These are phyloP conservation scores for Suhomyces bolitotheri DNA, from an alignment of 1,139 yeast genomes.

Conservation along the genomic window DNA sequence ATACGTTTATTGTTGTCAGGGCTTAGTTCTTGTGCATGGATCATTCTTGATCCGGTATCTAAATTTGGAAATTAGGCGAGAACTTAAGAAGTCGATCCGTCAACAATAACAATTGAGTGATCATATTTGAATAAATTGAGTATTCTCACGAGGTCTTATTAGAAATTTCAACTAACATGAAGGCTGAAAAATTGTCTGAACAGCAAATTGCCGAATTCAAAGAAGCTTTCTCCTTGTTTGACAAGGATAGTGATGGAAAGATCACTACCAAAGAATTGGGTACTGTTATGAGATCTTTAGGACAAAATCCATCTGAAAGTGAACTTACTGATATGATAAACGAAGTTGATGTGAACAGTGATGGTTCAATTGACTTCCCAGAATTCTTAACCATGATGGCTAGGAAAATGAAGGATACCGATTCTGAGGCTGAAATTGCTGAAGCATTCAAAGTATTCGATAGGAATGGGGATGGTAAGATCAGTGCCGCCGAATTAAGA, in stretches of 20 bases:
- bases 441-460: conserved; percentile 97
- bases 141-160: no score
- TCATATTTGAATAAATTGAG: no score
- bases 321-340: conserved; percentile 95
- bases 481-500: conserved; percentile 93
- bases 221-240: conserved; percentile 95
- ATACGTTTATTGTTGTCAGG: no score
- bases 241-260: conserved; percentile 93
- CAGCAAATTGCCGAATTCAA: conserved; percentile 96
- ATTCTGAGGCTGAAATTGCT: conserved; percentile 92
- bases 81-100: no score
- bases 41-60: no score
- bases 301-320: conserved; percentile 94
- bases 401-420: conserved; percentile 94
- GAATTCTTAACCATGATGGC: conserved; percentile 86
- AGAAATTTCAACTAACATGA: conserved; percentile 25
- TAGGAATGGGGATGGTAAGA: conserved; percentile 94
- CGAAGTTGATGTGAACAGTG: conserved; percentile 94
- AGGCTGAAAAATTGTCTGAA: conserved; percentile 87
- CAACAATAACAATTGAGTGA: no score
- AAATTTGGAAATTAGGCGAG: no score
- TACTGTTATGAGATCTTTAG: conserved; percentile 96
- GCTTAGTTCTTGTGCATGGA: no score
- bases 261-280: conserved; percentile 96
- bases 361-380: conserved; percentile 91